phyloP scores from a whole-genome alignment of 1,139 yeast species.

The Blastobotrys raffinosifermentans region DNA sequence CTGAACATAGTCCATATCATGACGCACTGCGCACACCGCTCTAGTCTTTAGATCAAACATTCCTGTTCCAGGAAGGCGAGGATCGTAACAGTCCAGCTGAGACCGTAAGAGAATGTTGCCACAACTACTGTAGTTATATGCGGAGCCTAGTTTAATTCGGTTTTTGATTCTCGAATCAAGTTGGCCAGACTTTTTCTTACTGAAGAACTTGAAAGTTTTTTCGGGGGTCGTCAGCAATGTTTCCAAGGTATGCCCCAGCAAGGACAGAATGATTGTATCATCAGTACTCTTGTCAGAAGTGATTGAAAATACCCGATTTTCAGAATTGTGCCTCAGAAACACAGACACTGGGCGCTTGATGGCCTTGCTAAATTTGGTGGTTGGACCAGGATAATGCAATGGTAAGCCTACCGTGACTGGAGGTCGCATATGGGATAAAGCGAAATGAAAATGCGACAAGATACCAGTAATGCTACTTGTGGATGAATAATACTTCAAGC shows the following conservation, averaged over 20 bases:
- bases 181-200: slow-evolving; percentile 15
- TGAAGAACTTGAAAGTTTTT: slow-evolving; percentile 39
- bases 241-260: slow-evolving; percentile 76
- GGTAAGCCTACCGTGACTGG: slow-evolving; percentile 43
- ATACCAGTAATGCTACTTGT: slow-evolving; percentile 83
- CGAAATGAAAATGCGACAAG: slow-evolving; percentile 64
- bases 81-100: slow-evolving; percentile 80
- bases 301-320: slow-evolving; percentile 49
- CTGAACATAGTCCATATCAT: slow-evolving; percentile 64
- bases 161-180: slow-evolving; percentile 10
- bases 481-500: slow-evolving; percentile 59
- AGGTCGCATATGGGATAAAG: slow-evolving; percentile 57
- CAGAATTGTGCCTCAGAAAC: slow-evolving; percentile 35
- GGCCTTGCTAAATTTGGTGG: slow-evolving; percentile 32
- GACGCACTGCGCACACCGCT: slow-evolving; percentile 81
- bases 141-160: slow-evolving; percentile 19
- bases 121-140: slow-evolving; percentile 67
- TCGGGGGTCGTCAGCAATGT: slow-evolving; percentile 59
- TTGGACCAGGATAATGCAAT: slow-evolving; percentile 35
- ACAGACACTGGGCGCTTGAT: slow-evolving; percentile 41
- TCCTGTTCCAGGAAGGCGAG: slow-evolving; percentile 80
- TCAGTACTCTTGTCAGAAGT: slow-evolving; percentile 68
- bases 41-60: slow-evolving; percentile 89
- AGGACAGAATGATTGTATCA: slow-evolving; percentile 63
- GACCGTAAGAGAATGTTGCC: slow-evolving; percentile 78